A percentile compares a stretch with the other conserved stretches of the same genome.
Conservation (phyloP, 305 asterid genomes). For the Striga hermonthica region DNA sequence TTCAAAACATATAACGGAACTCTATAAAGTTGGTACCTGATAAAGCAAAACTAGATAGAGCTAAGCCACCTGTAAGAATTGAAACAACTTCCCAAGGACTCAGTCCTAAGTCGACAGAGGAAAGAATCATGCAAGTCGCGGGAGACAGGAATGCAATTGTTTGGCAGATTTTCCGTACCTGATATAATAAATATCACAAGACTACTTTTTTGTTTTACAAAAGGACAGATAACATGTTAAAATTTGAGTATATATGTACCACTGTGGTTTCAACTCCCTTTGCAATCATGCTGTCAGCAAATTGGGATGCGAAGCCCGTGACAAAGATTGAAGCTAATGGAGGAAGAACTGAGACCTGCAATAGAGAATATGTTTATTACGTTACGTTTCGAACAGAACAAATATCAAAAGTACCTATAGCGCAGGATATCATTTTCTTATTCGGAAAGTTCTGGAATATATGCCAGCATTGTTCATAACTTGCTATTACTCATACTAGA, state of each 20-base stretch:
- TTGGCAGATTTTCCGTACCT: conserved; percentile 96
- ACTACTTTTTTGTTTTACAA: background rate
- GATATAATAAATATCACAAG: conserved; percentile 27
- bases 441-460: background rate
- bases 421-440: conserved; percentile 4
- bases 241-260: conserved; percentile 36
- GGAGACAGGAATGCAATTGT: conserved; percentile 87
- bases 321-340: conserved; percentile 91
- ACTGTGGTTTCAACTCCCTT: conserved; percentile 83
- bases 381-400: conserved; percentile 1
- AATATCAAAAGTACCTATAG: background rate
- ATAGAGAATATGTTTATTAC: background rate
- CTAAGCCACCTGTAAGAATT: conserved; percentile 80
- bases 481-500: background rate
- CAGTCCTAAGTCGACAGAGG: conserved; percentile 80
- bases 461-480: background rate
- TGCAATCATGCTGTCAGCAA: conserved; percentile 80
- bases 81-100: conserved; percentile 81
- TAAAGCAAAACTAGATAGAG: conserved; percentile 86
- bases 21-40: conserved; percentile 51
- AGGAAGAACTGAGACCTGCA: conserved; percentile 95
- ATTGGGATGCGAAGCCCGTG: conserved; percentile 84
- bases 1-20: conserved; percentile 5
- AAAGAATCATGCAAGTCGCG: conserved; percentile 90
- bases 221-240: background rate